Evolutionary conservation across 2,329 filamentous ascomycete species (phyloP).

Genomic region (Fusarium domesticum): DNA sequence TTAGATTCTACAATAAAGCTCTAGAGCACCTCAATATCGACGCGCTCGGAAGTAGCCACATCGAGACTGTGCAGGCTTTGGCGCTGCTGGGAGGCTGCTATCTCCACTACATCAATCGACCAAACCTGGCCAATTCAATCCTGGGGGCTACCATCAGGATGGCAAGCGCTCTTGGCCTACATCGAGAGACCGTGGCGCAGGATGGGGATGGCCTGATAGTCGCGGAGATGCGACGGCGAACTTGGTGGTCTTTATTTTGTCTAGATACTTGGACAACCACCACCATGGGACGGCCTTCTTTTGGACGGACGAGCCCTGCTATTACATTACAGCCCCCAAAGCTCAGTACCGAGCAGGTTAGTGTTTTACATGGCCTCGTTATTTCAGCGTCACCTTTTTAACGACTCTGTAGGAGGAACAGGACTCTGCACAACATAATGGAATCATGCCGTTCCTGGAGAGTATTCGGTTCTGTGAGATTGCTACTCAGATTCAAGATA

Average conservation of each 20-base stretch:
- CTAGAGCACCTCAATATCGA: constrained; percentile 66
- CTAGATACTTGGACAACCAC: constrained; percentile 72
- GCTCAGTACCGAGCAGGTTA: constrained; percentile 43
- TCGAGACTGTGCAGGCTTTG: constrained; percentile 69
- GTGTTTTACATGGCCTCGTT: background rate
- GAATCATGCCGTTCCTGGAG: constrained; percentile 68
- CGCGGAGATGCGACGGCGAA: constrained; percentile 58
- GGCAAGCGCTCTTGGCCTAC: constrained; percentile 67
- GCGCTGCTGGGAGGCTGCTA: constrained; percentile 73
- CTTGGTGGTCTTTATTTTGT: constrained; percentile 74
- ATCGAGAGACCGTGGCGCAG: constrained; percentile 49
- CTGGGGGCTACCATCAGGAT: constrained; percentile 69
- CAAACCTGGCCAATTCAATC: constrained; percentile 72
- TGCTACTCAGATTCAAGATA: constrained; percentile 73
- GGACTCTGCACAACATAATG: constrained; percentile 57
- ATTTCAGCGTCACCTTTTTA: background rate
- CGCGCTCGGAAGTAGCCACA: constrained; percentile 53
- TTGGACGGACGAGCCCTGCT: constrained; percentile 65
- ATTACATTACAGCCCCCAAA: constrained; percentile 64
- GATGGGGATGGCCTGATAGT: constrained; percentile 6
- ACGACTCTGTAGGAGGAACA: constrained; percentile 27
- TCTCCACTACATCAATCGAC: constrained; percentile 71
- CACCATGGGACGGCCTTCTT: constrained; percentile 66
- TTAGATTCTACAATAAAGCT: constrained; percentile 66
- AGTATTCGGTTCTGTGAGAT: constrained; percentile 80